Evolutionary conservation across 371 early-diverging fungal species (phyloP).

Genomic region (Saksenaea vasiformis): DNA sequence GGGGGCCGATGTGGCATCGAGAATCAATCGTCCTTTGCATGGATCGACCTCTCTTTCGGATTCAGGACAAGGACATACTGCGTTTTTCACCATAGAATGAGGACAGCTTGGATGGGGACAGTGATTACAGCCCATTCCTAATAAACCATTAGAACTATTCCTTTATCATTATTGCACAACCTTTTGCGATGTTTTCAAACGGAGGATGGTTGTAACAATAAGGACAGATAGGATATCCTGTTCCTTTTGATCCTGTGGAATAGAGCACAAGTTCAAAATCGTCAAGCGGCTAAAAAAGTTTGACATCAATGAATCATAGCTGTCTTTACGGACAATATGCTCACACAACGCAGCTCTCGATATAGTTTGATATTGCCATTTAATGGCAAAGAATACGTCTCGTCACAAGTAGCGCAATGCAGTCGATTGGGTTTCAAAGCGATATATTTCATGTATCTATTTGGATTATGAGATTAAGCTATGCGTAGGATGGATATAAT

Average conservation of each 20-base stretch:
- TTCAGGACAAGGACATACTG: slow-evolving; percentile 51
- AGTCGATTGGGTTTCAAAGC: slow-evolving; percentile 49
- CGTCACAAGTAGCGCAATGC: slow-evolving; percentile 55
- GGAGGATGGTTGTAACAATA: slow-evolving; percentile 59
- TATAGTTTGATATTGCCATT: slow-evolving; percentile 58
- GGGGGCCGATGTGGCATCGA: slow-evolving; percentile 59
- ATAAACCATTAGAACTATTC: background rate
- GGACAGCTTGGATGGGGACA: slow-evolving; percentile 54
- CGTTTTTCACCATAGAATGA: slow-evolving; percentile 51
- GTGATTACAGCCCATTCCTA: slow-evolving; percentile 54
- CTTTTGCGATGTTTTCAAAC: slow-evolving; percentile 49
- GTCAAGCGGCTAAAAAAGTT: slow-evolving; percentile 41
- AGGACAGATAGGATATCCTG: slow-evolving; percentile 56
- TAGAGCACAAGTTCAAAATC: slow-evolving; percentile 56
- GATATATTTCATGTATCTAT: slow-evolving; percentile 56
- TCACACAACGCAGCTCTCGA: slow-evolving; percentile 51
- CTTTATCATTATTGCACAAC: slow-evolving; percentile 8
- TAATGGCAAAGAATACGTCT: slow-evolving; percentile 55
- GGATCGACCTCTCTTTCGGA: slow-evolving; percentile 30
- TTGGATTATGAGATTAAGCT: background rate
- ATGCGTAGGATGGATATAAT: background rate
- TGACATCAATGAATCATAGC: background rate
- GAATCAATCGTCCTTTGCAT: slow-evolving; percentile 45
- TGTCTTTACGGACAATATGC: slow-evolving; percentile 7
- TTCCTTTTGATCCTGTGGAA: slow-evolving; percentile 55